Conservation (phyloP, 257 asterid species). For the Solanum chilense region DNA sequence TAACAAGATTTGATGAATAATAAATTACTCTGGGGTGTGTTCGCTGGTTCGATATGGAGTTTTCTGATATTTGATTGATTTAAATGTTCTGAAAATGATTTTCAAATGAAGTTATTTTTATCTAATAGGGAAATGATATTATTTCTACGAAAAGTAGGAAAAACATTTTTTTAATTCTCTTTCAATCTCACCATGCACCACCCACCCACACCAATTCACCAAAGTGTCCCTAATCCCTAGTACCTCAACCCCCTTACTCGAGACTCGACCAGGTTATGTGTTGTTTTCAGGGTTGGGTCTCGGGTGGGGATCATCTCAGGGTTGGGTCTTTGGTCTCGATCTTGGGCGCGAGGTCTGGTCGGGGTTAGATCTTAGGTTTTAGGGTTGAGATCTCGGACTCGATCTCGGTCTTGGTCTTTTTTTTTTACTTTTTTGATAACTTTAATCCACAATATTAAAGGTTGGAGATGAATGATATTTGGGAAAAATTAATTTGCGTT, state of each 20-base stretch:
- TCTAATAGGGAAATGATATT: neutral
- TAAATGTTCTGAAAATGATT: neutral
- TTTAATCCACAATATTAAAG: neutral
- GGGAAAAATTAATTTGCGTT: accelerated
- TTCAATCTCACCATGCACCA: neutral
- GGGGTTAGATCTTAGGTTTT: neutral
- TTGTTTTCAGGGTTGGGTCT: neutral
- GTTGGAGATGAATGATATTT: neutral
- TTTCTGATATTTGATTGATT: neutral
- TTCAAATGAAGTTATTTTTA: neutral
- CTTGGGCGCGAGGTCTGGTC: neutral
- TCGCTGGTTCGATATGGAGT: neutral
- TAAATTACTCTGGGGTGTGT: neutral
- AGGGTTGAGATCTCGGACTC: neutral
- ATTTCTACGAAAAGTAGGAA: neutral
- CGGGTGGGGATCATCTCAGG: neutral
- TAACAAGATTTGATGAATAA: neutral
- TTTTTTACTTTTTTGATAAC: no score
- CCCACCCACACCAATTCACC: neutral
- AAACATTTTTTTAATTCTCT: neutral
- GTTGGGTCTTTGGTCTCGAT: neutral
- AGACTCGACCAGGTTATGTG: no score
- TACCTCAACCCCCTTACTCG: neutral
- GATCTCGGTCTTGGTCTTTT: neutral
- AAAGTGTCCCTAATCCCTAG: neutral